A percentile compares a stretch with the other conserved stretches of the same genome.
Conservation (phyloP, 805 yeast species). For the Lipomyces orientalis region DNA sequence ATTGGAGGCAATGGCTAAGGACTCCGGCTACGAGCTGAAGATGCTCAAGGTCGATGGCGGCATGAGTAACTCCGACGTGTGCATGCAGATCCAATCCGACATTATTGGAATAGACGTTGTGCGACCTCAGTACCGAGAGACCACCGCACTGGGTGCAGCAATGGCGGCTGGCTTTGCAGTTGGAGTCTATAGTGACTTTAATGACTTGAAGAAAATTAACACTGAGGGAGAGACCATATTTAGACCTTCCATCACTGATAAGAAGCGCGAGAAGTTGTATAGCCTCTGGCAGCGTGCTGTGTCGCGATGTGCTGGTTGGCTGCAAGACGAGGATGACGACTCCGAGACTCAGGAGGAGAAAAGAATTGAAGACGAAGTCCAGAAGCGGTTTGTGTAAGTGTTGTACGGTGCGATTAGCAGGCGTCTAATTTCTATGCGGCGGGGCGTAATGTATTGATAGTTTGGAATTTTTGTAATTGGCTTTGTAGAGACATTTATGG, state of each 20-base stretch:
- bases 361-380: conserved; percentile 18
- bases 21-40: conserved; percentile 66
- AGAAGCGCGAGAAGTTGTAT: conserved; percentile 68
- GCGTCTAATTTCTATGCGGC: not conserved
- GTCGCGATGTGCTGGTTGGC: conserved; percentile 82
- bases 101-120: conserved; percentile 84
- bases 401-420: not conserved
- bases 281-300: conserved; percentile 85
- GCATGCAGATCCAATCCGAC: conserved; percentile 93
- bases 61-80: conserved; percentile 87
- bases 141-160: conserved; percentile 96
- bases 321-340: conserved; percentile 44
- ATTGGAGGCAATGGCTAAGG: conserved; percentile 85
- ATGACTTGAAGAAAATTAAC: conserved; percentile 57
- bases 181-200: conserved; percentile 73
- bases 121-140: conserved; percentile 82
- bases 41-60: conserved; percentile 85
- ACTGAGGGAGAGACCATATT: conserved; percentile 43
- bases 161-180: conserved; percentile 89
- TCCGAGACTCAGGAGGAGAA: conserved; percentile 21
- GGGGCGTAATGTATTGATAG: not conserved
- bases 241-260: conserved; percentile 44
- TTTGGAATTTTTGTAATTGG: not conserved
- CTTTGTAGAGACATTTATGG: not conserved
- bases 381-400: not conserved